Percentiles rank a stretch among this genome's conserved stretches.
phyloP scores from a whole-genome alignment of 495 filamentous ascomycete genomes.

The Penicillium cinerascens region DNA sequence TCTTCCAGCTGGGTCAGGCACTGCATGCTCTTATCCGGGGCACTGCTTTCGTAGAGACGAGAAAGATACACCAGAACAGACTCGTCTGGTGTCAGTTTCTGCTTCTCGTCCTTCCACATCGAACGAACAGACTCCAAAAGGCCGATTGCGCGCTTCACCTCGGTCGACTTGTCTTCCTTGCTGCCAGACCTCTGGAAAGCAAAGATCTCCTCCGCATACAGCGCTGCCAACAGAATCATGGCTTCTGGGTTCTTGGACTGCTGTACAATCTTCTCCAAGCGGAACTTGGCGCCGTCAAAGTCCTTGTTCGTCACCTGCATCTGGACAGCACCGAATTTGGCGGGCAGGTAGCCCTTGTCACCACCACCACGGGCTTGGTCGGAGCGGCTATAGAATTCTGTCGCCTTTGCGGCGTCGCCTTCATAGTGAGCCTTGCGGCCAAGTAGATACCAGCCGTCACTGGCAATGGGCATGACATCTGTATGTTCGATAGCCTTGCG shows the following conservation, averaged over 20 bases:
- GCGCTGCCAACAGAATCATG: constrained; percentile 80
- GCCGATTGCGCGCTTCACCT: constrained; percentile 76
- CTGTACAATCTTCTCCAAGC: constrained; percentile 88
- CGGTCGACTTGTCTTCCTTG: constrained; percentile 83
- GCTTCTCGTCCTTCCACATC: constrained; percentile 88
- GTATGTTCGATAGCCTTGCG: constrained; percentile 93
- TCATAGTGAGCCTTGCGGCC: constrained; percentile 83
- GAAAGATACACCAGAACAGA: constrained; percentile 91
- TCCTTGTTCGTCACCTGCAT: constrained; percentile 80
- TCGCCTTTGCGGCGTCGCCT: constrained; percentile 61
- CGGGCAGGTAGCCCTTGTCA: constrained; percentile 84
- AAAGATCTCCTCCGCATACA: constrained; percentile 94
- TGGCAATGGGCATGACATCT: constrained; percentile 91
- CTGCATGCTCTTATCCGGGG: constrained; percentile 85
- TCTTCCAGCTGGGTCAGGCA: constrained; percentile 88
- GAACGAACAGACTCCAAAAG: constrained; percentile 80
- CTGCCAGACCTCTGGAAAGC: constrained; percentile 61
- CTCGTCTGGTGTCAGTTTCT: constrained; percentile 71
- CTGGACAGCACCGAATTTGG: constrained; percentile 89
- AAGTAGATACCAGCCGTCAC: constrained; percentile 93
- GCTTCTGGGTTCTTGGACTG: constrained; percentile 82
- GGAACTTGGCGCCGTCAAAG: constrained; percentile 85
- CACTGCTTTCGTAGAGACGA: constrained; percentile 79
- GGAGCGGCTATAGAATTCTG: constrained; percentile 79
- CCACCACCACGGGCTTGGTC: constrained; percentile 85